These are phyloP conservation scores for Herpotrichia juniperi DNA, from an alignment of 2,329 filamentous ascomycete species.

Conservation along the genomic window DNA sequence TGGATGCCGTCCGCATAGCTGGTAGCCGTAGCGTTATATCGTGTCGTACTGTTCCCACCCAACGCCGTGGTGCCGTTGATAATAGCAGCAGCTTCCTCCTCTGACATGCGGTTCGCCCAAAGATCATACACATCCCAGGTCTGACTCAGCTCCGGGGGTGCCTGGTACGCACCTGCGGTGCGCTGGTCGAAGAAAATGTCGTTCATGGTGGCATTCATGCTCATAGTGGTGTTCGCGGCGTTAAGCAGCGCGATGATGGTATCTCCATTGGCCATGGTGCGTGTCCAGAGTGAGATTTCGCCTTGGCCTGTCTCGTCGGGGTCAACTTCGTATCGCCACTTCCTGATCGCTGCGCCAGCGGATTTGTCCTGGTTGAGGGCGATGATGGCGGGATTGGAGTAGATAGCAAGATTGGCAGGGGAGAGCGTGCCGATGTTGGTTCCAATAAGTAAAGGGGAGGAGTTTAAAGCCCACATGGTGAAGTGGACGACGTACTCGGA, in stretches of 20 bases:
- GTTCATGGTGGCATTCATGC: slow-evolving; percentile 57
- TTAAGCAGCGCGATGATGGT: slow-evolving; percentile 60
- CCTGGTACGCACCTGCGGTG: slow-evolving; percentile 45
- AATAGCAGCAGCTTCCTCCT: slow-evolving; percentile 51
- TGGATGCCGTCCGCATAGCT: slow-evolving; percentile 56
- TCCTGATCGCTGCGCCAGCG: slow-evolving; percentile 49
- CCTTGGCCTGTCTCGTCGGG: slow-evolving; percentile 51
- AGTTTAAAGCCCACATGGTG: slow-evolving; percentile 57
- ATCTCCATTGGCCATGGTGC: slow-evolving; percentile 54
- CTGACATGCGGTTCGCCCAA: slow-evolving; percentile 62
- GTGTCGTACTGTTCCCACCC: slow-evolving; percentile 39
- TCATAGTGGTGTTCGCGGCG: slow-evolving; percentile 48
- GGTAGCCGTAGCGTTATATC: slow-evolving; percentile 58
- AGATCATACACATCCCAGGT: slow-evolving; percentile 61
- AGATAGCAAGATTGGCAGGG: slow-evolving; percentile 52
- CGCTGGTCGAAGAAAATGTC: slow-evolving; percentile 61
- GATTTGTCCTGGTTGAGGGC: slow-evolving; percentile 57
- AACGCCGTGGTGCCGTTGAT: slow-evolving; percentile 48
- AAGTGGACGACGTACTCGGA: slow-evolving; percentile 54
- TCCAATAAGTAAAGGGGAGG: slow-evolving; percentile 56
- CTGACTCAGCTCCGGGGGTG: slow-evolving; percentile 48
- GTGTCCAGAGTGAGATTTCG: slow-evolving; percentile 59
- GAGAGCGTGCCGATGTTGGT: slow-evolving; percentile 50
- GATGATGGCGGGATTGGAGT: slow-evolving; percentile 56
- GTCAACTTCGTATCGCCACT: slow-evolving; percentile 53